These are phyloP conservation scores for Hippophae gyantsensis DNA, from an alignment of 306 rosid species.

Conservation along the genomic window DNA sequence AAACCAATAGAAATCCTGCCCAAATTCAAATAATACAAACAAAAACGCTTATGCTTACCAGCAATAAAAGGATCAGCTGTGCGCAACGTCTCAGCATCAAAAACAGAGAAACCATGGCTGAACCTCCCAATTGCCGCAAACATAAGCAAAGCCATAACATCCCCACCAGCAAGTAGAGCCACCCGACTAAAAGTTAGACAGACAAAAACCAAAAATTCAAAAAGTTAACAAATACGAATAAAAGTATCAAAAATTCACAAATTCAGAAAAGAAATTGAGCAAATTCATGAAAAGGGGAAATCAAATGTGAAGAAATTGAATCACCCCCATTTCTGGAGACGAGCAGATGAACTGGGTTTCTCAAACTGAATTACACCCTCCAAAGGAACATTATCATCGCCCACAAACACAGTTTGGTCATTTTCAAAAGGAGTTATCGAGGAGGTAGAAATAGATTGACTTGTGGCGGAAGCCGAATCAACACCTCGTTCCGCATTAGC, in stretches of 20 bases:
- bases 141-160: conserved; percentile 71
- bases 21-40: neutral
- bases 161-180: conserved; percentile 78
- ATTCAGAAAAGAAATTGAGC: neutral
- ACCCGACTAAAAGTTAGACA: conserved; percentile 44
- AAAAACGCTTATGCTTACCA: conserved; percentile 34
- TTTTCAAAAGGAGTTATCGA: conserved; percentile 20
- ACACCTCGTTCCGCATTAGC: conserved; percentile 47
- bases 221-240: neutral
- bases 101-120: conserved; percentile 68
- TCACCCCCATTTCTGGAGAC: conserved; percentile 82
- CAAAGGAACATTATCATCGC: conserved; percentile 58
- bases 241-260: neutral
- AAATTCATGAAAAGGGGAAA: neutral
- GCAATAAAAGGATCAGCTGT: conserved; percentile 97
- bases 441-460: conserved; percentile 25
- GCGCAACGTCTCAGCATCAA: conserved; percentile 60
- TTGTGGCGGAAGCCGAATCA: conserved; percentile 35
- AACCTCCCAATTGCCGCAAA: conserved; percentile 86
- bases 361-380: conserved; percentile 96
- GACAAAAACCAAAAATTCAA: conserved; percentile 11
- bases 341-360: conserved; percentile 50
- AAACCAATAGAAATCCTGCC: neutral
- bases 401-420: conserved; percentile 55
- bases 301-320: neutral